Evolutionary conservation across 2,329 filamentous ascomycete genomes (phyloP), one percentile per base, ranked within the genome.

Genomic region (Cercospora sesami): DNA sequence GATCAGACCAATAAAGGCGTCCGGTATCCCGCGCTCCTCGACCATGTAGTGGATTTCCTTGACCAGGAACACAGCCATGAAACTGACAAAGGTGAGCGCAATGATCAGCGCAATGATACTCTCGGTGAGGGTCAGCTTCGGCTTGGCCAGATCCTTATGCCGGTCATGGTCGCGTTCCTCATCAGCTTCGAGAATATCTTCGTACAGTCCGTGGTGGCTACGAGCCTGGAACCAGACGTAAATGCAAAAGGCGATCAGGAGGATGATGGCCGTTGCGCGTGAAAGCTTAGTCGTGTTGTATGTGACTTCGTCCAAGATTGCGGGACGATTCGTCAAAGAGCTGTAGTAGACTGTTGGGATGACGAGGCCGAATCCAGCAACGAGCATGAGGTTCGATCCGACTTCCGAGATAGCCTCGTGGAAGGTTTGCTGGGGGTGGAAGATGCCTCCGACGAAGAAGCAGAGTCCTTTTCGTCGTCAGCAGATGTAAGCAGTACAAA

Each of bases 11-110:
- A 89, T 80, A 73, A 89, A 89, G 57, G 83, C 83, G 72, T 89
- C 86, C 1, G 83, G 83, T 18, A 89, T 79, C 18, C 80, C 76
- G 23, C 78, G 80, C 36, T 83, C 79, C 21, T 78, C 69, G 31
- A 88, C 86, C 51, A 89, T 86, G 74, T 80, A 83, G 61, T 88
- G 84, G 69, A 95, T 95, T 74, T 94, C 84, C 69, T 89, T 80
- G 23, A 95, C 92, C n/a, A 96, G 83, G 71, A 89, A 89, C 60
- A 93, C 86, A 18, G 92, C 90, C 69, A 92, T 91, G 74, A 94
- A 79, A 0, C 90, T 86, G 18, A 95, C 91, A 45, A 91, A 87
- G 0, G 87, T 82, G 21, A 95, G 82, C 0, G 90, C 84, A 33
- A 93, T 73, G 3, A 80, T 74, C 31, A 95, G 84, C 0, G 90